Evolutionary conservation across 139 green algal species (phyloP), one percentile per base, ranked within the genome.

Genomic region (Chlamydomonas sp.): DNA sequence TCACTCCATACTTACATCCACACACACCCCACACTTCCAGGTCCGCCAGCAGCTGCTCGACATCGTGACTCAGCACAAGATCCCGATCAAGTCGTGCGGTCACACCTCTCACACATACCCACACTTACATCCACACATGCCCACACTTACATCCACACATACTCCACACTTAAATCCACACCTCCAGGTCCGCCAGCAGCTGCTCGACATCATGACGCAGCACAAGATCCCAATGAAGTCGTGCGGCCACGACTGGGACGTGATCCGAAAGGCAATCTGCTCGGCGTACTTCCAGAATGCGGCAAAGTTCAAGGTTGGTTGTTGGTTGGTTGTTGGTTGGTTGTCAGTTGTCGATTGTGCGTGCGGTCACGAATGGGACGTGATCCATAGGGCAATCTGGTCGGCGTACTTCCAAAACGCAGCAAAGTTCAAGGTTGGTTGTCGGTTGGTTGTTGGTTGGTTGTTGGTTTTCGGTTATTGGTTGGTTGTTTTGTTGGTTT

Each of bases 211-310:
- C 76, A 94, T 98, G 89, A 83, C 89, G 76, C 78, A 90, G 83
- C 90, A 96, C 82, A 93, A 92, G 76, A 90, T 77, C 22, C 58
- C 76, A 22, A 68, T 97, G 16, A 81, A 70, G 24, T 84, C 50
- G 1, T 85, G 70, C 38, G 90, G 91, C 58, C 78, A 67, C 43
- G 91, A 98, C 73, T 97, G 92, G 91, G 94, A 99, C 81, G 69
- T 91, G 8, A 89, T 97, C 60, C 87, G 94, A 72, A 92, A 96
- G 76, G 92, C 94, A 71, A 95, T 99, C 73, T 97, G 92, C 83
- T 87, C 87, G 5, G 85, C 92, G 3, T 99, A 98, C 82, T 98
- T 98, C 83, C 85, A 94, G 70, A 91, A 99, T 64, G 92, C 95
- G 16, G 92, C 85, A 31, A 91, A 91, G 74, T 85, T 99, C 74